A percentile compares a stretch with the other conserved stretches of the same genome.
Evolutionary conservation across 2,329 filamentous ascomycete genomes (phyloP).

Genomic region (Pseudopyricularia cyperi): DNA sequence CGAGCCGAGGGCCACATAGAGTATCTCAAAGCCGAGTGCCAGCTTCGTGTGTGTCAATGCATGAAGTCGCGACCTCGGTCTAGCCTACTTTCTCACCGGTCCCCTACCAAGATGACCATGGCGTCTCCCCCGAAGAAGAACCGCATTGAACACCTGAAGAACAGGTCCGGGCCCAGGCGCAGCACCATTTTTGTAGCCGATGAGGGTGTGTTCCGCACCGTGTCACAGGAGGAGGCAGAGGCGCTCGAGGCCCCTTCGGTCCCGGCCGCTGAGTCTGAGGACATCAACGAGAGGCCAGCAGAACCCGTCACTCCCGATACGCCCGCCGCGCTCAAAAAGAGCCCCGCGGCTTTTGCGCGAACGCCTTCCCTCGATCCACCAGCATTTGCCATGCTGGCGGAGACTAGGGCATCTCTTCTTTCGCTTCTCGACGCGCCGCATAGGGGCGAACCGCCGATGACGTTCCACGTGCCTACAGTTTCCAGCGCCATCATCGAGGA

Average conservation of each 20-base stretch:
- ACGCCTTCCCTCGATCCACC: constrained; percentile 52
- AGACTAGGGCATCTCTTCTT: constrained; percentile 43
- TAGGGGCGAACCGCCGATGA: constrained; percentile 16
- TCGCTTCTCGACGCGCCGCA: constrained; percentile 48
- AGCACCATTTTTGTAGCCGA: constrained; percentile 47
- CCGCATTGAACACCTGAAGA: constrained; percentile 17
- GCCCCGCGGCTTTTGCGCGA: constrained; percentile 34
- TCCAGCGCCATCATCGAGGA: constrained; percentile 8
- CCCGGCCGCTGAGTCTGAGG: constrained; percentile 12
- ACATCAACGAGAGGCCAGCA: constrained; percentile 8
- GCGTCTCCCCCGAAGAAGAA: constrained; percentile 21
- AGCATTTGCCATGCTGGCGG: constrained; percentile 37
- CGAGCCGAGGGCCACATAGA: constrained; percentile 61
- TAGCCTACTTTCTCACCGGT: constrained; percentile 21
- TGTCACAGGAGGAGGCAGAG: constrained; percentile 39
- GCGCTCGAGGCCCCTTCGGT: constrained; percentile 20
- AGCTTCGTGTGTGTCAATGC: constrained; percentile 53
- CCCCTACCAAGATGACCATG: constrained; percentile 14
- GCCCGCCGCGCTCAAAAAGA: constrained; percentile 10
- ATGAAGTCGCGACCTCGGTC: constrained; percentile 24
- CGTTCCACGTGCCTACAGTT: constrained; percentile 28
- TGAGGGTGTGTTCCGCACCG: constrained; percentile 49
- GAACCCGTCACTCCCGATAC: constrained; percentile 20
- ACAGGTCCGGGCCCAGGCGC: constrained; percentile 27
- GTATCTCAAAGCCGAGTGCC: constrained; percentile 64